Evolutionary conservation across 768 basidiomycete genomes (phyloP), one percentile per base, ranked within the genome.

Genomic region (Suillus subaureus): DNA sequence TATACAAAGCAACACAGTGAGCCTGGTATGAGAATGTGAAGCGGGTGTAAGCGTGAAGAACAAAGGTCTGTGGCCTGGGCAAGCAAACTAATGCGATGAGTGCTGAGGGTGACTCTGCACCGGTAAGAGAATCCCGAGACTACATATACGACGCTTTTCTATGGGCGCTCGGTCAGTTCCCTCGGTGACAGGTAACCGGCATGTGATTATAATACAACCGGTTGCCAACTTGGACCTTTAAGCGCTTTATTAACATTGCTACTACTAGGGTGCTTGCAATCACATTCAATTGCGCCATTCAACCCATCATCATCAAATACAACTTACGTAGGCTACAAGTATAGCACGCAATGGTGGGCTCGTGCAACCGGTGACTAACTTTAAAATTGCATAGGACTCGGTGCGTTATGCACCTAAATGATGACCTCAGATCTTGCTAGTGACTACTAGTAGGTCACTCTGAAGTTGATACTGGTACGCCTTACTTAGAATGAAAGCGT

Each of bases 191-290:
- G 28, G 52, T 21, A 31, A 31, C 52, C 16, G 31, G 31, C 56
- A 57, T 58, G 57, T 58, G 57, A 58, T 58, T 58, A 5, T 26
- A 12, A 26, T 18, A 40, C 39, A 58, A 16, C 57, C 57, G 57
- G 6, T 56, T 15, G 13, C 35, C 35, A 40, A 13, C 39, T 13
- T 13, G 39, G 39, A 13, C 39, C 39, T 40, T 40, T 40, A 2
- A 35, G 35, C 35, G 35, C 35, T 35, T 11, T 35, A 35, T 35
- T 9, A 35, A 2, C 31, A 6, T 33, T 3, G 6, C 35, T 11
- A 35, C 35, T 35, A 35, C 11, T n/a, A n/a, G n/a, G n/a, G n/a
- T n/a, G n/a, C n/a, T n/a, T n/a, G n/a, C n/a, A n/a, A n/a, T n/a
- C n/a, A n/a, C n/a, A n/a, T n/a, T n/a, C n/a, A 15, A 42, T 42